Conservation (phyloP, 129 eudicot genomes). For the Centrapalus pauciflorus region DNA sequence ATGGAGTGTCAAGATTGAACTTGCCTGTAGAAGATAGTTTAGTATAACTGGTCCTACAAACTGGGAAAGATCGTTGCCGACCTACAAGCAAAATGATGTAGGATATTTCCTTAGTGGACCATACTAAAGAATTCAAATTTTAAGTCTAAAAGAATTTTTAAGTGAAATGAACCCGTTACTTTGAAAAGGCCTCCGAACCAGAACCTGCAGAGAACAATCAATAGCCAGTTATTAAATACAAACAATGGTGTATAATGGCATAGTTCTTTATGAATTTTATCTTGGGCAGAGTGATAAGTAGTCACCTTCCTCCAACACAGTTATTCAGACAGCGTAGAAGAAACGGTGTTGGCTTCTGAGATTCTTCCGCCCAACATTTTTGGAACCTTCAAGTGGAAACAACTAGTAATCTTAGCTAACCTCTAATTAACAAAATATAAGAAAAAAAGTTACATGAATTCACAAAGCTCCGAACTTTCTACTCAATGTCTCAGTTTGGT, state of each 20-base stretch:
- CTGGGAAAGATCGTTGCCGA: constrained; percentile 84
- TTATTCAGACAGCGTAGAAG: constrained; percentile 68
- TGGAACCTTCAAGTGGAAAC: constrained; percentile 44
- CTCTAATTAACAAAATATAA: neutral
- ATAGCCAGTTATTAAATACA: constrained; percentile 16
- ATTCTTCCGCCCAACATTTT: constrained; percentile 68
- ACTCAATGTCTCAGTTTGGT: constrained; percentile 67
- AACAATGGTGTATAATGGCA: neutral
- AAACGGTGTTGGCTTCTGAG: constrained; percentile 64
- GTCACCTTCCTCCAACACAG: constrained; percentile 82
- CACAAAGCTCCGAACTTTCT: constrained; percentile 43
- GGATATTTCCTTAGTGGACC: constrained; percentile 8
- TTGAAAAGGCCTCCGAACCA: constrained; percentile 94
- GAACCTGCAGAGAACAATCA: constrained; percentile 49
- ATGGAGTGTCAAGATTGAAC: constrained; percentile 14
- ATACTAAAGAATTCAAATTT: neutral
- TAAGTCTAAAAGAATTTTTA: neutral
- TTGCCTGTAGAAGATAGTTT: constrained; percentile 65
- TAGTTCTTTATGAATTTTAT: constrained; percentile 10
- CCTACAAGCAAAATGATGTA: constrained; percentile 45
- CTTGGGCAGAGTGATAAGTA: neutral
- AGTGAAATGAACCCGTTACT: constrained; percentile 34
- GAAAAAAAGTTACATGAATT: neutral
- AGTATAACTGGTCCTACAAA: constrained; percentile 87
- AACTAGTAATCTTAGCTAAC: constrained; percentile 2